A percentile compares a stretch with the other conserved stretches of the same genome.
Conservation (phyloP, 2,329 filamentous ascomycete species). For the Apiospora rasikravindrae region DNA sequence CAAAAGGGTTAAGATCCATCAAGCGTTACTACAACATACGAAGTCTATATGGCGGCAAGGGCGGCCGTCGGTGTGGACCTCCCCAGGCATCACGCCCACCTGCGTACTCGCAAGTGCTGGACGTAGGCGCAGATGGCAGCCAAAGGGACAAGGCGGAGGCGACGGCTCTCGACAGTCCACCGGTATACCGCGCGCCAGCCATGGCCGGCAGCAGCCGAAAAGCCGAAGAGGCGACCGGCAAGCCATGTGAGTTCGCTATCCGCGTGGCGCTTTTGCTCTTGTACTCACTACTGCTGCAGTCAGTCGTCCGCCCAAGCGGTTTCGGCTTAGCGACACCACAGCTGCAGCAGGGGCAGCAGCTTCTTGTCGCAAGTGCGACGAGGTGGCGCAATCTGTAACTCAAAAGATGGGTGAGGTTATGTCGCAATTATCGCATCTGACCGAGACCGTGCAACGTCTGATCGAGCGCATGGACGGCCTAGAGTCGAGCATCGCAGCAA, state of each 20-base stretch:
- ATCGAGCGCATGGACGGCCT: not conserved
- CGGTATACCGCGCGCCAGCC: not conserved
- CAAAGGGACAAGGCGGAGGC: not conserved
- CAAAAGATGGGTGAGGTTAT: not conserved
- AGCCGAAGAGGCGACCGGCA: not conserved
- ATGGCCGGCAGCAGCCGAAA: not conserved
- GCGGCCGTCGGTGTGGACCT: conserved; percentile 5
- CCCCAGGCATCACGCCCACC: not conserved
- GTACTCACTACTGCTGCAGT: not conserved
- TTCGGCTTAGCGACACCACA: not conserved
- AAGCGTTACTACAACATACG: not conserved
- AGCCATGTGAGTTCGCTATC: not conserved
- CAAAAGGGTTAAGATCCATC: not conserved
- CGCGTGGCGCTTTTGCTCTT: not conserved
- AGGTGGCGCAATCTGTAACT: not conserved
- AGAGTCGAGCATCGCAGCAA: not conserved
- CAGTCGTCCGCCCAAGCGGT: not conserved
- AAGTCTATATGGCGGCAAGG: not conserved
- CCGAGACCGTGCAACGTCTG: not conserved
- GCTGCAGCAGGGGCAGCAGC: not conserved
- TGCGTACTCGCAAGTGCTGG: not conserved
- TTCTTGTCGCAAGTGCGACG: not conserved
- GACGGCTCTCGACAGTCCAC: not conserved
- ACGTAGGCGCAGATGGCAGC: not conserved
- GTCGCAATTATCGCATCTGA: not conserved